phyloP scores from a whole-genome alignment of 129 eudicot species.

The Lactuca saligna region DNA sequence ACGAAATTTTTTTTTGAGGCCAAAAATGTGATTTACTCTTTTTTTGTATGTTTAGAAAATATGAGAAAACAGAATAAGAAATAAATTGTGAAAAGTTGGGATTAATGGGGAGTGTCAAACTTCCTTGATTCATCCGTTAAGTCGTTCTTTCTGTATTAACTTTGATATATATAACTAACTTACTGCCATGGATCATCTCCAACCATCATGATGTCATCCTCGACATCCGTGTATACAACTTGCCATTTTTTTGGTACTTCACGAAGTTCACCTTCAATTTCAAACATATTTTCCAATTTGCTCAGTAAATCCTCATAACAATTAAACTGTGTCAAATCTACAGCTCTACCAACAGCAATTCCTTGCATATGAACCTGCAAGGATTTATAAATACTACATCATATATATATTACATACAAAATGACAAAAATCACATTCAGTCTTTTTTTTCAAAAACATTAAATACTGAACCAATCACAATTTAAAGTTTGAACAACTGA shows the following conservation, averaged over 20 bases:
- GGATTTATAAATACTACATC: conserved; percentile 6
- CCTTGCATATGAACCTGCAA: conserved; percentile 98
- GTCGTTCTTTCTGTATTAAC: not conserved
- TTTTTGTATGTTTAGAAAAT: too few species aligned
- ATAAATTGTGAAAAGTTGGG: too few species aligned
- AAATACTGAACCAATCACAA: not conserved
- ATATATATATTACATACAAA: not conserved
- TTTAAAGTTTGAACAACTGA: not conserved
- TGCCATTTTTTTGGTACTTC: conserved; percentile 77
- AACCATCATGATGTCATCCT: conserved; percentile 97
- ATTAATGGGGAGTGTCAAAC: too few species aligned
- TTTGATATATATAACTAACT: conserved; percentile 32
- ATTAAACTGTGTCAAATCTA: conserved; percentile 66
- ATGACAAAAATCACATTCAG: not conserved
- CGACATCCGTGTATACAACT: conserved; percentile 88
- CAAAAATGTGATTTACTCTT: too few species aligned
- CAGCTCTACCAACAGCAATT: conserved; percentile 94
- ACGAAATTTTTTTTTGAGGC: too few species aligned
- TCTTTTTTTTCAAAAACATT: not conserved
- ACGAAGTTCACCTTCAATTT: conserved; percentile 75
- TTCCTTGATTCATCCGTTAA: not conserved
- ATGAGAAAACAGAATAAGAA: too few species aligned
- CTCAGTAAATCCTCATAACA: conserved; percentile 71
- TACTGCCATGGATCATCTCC: conserved; percentile 99
- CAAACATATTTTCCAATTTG: conserved; percentile 86